phyloP scores from a whole-genome alignment of 441 rosid species.

The California macrophylla region DNA sequence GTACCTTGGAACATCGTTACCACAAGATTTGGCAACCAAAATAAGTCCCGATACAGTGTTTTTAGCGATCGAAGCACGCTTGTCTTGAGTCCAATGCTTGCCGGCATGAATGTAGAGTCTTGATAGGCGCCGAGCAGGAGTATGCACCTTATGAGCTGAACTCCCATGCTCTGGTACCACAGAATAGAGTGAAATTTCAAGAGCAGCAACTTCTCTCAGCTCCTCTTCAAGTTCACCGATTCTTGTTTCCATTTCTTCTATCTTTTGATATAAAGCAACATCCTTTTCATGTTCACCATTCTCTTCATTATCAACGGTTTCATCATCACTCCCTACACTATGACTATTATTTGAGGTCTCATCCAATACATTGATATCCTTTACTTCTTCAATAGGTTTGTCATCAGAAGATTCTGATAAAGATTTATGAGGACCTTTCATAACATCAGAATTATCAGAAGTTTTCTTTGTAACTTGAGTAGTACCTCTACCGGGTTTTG shows the following conservation, averaged over 20 bases:
- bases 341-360: constrained; percentile 24
- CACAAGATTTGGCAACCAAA: constrained; percentile 86
- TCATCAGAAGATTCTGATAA: constrained; percentile 39
- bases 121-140: constrained; percentile 92
- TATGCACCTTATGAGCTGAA: constrained; percentile 82
- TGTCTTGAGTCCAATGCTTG: constrained; percentile 38
- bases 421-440: constrained; percentile 25
- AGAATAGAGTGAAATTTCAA: constrained; percentile 80
- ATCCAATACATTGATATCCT: constrained; percentile 25
- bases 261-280: constrained; percentile 43
- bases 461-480: constrained; percentile 26
- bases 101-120: constrained; percentile 76
- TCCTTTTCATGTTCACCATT: constrained; percentile 36
- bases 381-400: constrained; percentile 28
- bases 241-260: constrained; percentile 58
- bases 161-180: constrained; percentile 92
- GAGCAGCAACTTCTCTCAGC: constrained; percentile 82
- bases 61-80: constrained; percentile 72
- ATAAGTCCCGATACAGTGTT: constrained; percentile 71
- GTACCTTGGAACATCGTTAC: constrained; percentile 94
- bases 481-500: constrained; percentile 32
- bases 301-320: constrained; percentile 44
- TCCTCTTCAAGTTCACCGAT: constrained; percentile 78
- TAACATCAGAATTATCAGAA: constrained; percentile 27
- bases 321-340: constrained; percentile 29